Evolutionary conservation across 768 basidiomycete genomes (phyloP).

Genomic region (Leccinum incarnatum): DNA sequence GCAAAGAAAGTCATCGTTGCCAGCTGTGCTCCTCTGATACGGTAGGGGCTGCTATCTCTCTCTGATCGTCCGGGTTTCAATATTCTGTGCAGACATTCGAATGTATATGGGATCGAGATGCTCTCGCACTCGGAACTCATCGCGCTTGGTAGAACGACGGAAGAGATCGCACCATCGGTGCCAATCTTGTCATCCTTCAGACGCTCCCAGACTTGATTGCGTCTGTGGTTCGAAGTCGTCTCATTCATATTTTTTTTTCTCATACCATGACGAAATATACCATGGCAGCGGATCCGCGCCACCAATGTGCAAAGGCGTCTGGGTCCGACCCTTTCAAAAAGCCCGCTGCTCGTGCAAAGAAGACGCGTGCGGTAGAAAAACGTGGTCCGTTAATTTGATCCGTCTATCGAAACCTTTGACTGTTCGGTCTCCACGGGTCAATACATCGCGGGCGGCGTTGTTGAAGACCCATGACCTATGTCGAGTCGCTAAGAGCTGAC

Average conservation of each 20-base stretch:
- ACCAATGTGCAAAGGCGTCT: constrained; percentile 73
- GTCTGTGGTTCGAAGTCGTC: constrained; percentile 43
- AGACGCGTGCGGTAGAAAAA: constrained; percentile 62
- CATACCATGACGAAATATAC: constrained; percentile 78
- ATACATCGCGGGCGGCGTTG: constrained; percentile 94
- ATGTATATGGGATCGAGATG: constrained; percentile 99
- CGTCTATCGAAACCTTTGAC: constrained; percentile 74
- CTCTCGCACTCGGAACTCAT: constrained; percentile 93
- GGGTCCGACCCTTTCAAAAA: constrained; percentile 89
- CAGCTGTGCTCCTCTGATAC: constrained; percentile 95
- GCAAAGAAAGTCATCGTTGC: constrained; percentile 95
- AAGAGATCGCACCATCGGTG: constrained; percentile 85
- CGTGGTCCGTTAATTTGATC: constrained; percentile 76
- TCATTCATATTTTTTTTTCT: neutral
- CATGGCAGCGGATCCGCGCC: constrained; percentile 66
- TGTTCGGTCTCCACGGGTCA: constrained; percentile 98
- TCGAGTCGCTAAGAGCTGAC: constrained; percentile 84
- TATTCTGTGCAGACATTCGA: constrained; percentile 58
- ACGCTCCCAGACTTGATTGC: constrained; percentile 82
- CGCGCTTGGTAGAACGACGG: constrained; percentile 69
- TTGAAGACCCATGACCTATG: constrained; percentile 70
- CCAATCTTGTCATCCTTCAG: constrained; percentile 95
- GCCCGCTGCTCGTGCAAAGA: constrained; percentile 57
- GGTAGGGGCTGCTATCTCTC: constrained; percentile 41
- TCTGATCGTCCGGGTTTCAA: constrained; percentile 1